These are phyloP conservation scores for Tolypocladium ovalisporum DNA, from an alignment of 2,329 filamentous ascomycete species.

Conservation along the genomic window DNA sequence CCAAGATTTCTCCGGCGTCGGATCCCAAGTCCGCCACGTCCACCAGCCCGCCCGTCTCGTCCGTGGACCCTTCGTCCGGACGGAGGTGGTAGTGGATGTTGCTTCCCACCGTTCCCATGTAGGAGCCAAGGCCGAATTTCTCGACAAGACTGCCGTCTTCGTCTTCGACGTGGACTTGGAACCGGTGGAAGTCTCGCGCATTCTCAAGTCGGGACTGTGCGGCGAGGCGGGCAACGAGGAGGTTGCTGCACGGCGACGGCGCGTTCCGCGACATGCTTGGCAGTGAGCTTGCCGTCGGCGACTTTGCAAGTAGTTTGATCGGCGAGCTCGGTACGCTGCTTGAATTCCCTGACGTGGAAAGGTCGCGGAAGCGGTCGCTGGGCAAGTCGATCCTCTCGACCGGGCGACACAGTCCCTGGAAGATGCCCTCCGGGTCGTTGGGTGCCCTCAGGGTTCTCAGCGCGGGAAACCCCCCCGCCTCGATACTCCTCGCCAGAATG, in stretches of 20 bases:
- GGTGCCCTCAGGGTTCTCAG: conserved; percentile 52
- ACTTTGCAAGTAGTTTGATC: conserved; percentile 19
- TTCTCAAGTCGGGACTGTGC: conserved; percentile 56
- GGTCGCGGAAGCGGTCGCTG: conserved; percentile 31
- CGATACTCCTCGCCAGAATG: conserved; percentile 54
- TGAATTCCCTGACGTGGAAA: conserved; percentile 7
- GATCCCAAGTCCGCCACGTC: conserved; percentile 39
- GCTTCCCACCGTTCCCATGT: conserved; percentile 49
- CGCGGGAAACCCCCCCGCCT: conserved; percentile 48
- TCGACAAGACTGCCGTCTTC: conserved; percentile 40
- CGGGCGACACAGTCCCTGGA: conserved; percentile 60
- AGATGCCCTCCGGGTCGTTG: conserved; percentile 56
- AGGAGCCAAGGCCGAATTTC: conserved; percentile 46
- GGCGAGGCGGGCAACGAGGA: conserved; percentile 43
- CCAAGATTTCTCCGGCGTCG: conserved; percentile 33
- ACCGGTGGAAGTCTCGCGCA: conserved; percentile 41
- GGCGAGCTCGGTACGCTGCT: conserved; percentile 13
- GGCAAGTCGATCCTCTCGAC: conserved; percentile 41
- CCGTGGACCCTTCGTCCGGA: conserved; percentile 44
- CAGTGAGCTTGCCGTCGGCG: conserved; percentile 23
- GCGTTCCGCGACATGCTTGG: conserved; percentile 9
- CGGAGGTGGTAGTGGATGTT: conserved; percentile 48
- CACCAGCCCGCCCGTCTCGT: conserved; percentile 45
- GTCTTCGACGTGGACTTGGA: conserved; percentile 46
- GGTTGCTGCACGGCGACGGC: conserved; percentile 28